phyloP scores from a whole-genome alignment of 257 asterid species.

The Solanum lycopersicoides region DNA sequence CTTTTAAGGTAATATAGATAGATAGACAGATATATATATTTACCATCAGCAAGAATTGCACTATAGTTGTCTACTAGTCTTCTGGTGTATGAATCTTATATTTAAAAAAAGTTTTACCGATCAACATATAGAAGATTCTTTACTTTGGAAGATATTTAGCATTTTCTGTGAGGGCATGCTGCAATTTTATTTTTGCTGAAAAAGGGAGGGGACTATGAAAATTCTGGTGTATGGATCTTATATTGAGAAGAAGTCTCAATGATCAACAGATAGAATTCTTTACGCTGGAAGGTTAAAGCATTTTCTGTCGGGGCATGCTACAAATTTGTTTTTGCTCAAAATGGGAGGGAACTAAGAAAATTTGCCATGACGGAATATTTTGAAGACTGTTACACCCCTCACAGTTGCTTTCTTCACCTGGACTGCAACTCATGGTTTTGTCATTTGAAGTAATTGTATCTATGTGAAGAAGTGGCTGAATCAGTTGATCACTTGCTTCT shows the following conservation, averaged over 20 bases:
- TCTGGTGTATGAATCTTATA: neutral
- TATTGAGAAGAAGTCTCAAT: neutral
- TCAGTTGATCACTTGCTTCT: neutral
- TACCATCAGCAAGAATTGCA: neutral
- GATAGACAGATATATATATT: neutral
- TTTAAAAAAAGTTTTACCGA: neutral
- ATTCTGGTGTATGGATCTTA: neutral
- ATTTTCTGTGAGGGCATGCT: neutral
- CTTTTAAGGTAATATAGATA: no score
- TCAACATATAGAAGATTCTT: neutral
- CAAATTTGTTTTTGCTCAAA: neutral
- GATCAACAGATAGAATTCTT: neutral
- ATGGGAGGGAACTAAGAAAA: neutral
- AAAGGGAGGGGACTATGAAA: neutral
- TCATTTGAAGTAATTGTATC: neutral
- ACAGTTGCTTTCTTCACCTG: neutral
- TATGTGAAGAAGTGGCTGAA: neutral
- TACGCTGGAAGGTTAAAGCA: neutral
- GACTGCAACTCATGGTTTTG: neutral
- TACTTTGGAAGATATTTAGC: neutral
- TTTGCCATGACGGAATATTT: neutral
- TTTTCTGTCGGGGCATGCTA: neutral
- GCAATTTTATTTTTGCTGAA: neutral
- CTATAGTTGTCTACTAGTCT: neutral
- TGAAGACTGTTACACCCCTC: neutral